These are phyloP conservation scores for Populus nigra DNA, from an alignment of 345 rosid genomes.

Conservation along the genomic window DNA sequence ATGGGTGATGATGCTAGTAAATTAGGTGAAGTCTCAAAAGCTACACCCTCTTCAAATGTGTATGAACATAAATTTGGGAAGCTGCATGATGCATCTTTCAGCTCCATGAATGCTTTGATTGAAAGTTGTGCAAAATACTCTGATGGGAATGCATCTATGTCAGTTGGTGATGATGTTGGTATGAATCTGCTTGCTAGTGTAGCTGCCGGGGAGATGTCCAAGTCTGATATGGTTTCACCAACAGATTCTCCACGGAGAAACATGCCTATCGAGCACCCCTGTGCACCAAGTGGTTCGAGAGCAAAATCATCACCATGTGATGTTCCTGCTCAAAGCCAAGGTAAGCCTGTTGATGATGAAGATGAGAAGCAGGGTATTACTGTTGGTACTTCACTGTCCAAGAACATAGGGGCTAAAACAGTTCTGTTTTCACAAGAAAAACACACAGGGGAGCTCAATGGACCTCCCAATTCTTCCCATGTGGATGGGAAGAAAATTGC, in stretches of 20 bases:
- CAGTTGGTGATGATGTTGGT: constrained; percentile 79
- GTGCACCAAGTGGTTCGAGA: constrained; percentile 36
- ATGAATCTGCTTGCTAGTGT: constrained; percentile 96
- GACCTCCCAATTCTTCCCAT: constrained; percentile 30
- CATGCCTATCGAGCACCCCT: constrained; percentile 36
- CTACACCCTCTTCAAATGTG: constrained; percentile 39
- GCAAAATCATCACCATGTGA: constrained; percentile 27
- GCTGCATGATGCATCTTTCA: constrained; percentile 53
- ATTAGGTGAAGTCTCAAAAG: constrained; percentile 40
- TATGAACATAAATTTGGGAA: constrained; percentile 46
- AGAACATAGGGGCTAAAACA: constrained; percentile 28
- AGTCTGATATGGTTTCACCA: constrained; percentile 55
- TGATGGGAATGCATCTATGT: constrained; percentile 47
- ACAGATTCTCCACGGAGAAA: constrained; percentile 44
- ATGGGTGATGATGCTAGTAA: constrained; percentile 43
- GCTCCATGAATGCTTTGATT: constrained; percentile 76
- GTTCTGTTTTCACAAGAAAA: constrained; percentile 21
- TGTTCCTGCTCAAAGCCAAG: constrained; percentile 26
- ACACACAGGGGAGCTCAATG: constrained; percentile 27
- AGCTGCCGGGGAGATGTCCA: constrained; percentile 84
- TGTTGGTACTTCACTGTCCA: constrained; percentile 20
- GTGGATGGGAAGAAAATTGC: constrained; percentile 33
- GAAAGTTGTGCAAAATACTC: constrained; percentile 82
- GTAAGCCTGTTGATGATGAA: constrained; percentile 29
- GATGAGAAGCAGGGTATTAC: constrained; percentile 32